Evolutionary conservation across 2,329 filamentous ascomycete species (phyloP).

Genomic region (Fusarium kyushuense): DNA sequence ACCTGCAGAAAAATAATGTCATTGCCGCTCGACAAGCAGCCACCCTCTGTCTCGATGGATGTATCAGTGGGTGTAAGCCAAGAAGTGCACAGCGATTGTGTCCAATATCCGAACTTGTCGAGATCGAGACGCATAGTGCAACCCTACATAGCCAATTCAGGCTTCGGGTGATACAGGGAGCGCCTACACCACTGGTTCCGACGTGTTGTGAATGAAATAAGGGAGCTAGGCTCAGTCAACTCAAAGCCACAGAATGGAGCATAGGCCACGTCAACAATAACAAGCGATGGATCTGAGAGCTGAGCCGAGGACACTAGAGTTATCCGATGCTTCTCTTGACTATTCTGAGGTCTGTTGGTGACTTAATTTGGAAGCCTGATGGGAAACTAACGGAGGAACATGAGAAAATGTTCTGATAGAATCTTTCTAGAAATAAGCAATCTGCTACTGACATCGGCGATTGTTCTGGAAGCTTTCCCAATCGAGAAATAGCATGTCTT

Average conservation of each 20-base stretch:
- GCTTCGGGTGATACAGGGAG: constrained; percentile 15
- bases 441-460: constrained; percentile 18
- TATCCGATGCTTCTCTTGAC: constrained; percentile 17
- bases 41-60: background rate
- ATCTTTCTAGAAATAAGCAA: constrained; percentile 42
- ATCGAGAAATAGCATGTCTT: constrained; percentile 14
- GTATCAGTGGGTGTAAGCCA: background rate
- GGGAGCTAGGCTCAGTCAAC: background rate
- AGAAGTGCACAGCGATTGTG: constrained; percentile 8
- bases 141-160: constrained; percentile 2
- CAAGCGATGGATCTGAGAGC: background rate
- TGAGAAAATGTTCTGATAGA: constrained; percentile 3
- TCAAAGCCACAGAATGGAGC: constrained; percentile 14
- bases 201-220: background rate
- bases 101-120: background rate
- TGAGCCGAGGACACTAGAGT: constrained; percentile 2
- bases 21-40: background rate
- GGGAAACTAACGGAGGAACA: constrained; percentile 1
- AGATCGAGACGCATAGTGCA: constrained; percentile 9
- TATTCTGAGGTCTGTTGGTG: constrained; percentile 2
- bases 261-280: constrained; percentile 13
- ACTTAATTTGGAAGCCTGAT: constrained; percentile 28
- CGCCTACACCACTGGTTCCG: constrained; percentile 8
- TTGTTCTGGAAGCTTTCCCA: constrained; percentile 46
- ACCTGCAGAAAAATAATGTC: background rate